phyloP scores from a whole-genome alignment of 257 asterid genomes.

The Przewalskia tangutica region DNA sequence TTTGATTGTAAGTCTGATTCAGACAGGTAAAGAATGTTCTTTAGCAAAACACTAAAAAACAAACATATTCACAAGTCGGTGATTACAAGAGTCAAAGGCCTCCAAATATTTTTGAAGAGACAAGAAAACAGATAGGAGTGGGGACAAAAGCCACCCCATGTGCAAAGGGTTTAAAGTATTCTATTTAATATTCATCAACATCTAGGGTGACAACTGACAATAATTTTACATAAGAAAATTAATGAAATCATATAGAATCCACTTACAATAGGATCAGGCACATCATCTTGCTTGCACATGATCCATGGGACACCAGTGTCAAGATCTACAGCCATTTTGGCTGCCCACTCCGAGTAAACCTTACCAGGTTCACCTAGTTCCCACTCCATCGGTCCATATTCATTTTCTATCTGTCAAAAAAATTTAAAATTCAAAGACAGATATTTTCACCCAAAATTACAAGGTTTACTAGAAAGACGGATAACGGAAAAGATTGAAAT shows the following conservation, averaged over 20 bases:
- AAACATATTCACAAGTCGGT: not conserved
- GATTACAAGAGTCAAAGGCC: slow-evolving; percentile 9
- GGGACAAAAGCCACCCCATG: slow-evolving; percentile 28
- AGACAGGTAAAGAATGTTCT: not conserved
- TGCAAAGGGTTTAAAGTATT: slow-evolving; percentile 24
- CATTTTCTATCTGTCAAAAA: slow-evolving; percentile 72
- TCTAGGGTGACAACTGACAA: slow-evolving; percentile 17
- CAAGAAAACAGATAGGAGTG: slow-evolving; percentile 21
- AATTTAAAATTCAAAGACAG: too few relatives aligned
- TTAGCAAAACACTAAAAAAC: not conserved
- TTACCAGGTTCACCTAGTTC: slow-evolving; percentile 80
- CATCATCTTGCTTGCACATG: too few relatives aligned
- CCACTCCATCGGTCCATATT: slow-evolving; percentile 87
- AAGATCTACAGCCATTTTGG: too few relatives aligned
- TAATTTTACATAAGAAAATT: slow-evolving; percentile 10
- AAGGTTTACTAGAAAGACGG: slow-evolving; percentile 3
- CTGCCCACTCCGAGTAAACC: too few relatives aligned
- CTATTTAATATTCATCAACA: slow-evolving; percentile 12
- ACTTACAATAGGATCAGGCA: too few relatives aligned
- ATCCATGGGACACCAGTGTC: too few relatives aligned
- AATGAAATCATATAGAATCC: not conserved
- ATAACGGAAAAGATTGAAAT: not conserved
- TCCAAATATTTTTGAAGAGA: slow-evolving; percentile 12
- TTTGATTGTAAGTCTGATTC: not conserved
- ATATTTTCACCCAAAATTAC: slow-evolving; percentile 19